A percentile compares a stretch with the other conserved stretches of the same genome.
Evolutionary conservation across 2,329 filamentous ascomycete genomes (phyloP).

Genomic region (Diaporthe vaccinii): DNA sequence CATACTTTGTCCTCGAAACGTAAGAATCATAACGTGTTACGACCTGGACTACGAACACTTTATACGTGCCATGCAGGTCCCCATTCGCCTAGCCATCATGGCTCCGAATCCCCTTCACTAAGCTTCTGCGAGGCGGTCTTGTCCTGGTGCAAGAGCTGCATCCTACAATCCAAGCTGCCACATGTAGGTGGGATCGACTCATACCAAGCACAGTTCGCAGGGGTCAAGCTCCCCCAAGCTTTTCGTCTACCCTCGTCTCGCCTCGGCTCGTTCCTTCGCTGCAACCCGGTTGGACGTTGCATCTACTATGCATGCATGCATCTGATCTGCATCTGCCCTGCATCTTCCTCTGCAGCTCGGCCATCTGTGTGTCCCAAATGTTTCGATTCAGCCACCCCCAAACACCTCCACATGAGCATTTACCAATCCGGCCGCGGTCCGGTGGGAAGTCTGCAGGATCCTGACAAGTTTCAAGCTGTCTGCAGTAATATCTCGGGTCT

Average conservation of each 20-base stretch:
- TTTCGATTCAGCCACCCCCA: constrained; percentile 11
- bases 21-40: neutral
- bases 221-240: constrained; percentile 1
- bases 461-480: constrained; percentile 14
- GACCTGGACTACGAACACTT: no score
- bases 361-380: neutral
- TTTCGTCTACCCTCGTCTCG: constrained; percentile 14
- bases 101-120: neutral
- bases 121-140: neutral
- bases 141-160: neutral
- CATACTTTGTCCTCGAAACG: neutral
- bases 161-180: neutral
- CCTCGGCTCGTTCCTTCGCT: constrained; percentile 38
- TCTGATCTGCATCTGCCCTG: neutral
- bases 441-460: neutral
- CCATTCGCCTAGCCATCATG: no score
- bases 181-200: neutral
- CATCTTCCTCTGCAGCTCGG: neutral
- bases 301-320: neutral
- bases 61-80: no score
- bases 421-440: neutral
- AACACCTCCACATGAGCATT: neutral
- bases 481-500: neutral
- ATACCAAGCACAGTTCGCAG: neutral
- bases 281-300: constrained; percentile 1